Conservation (phyloP, 2,329 filamentous ascomycete genomes). For the Simplicillium aogashimaense region DNA sequence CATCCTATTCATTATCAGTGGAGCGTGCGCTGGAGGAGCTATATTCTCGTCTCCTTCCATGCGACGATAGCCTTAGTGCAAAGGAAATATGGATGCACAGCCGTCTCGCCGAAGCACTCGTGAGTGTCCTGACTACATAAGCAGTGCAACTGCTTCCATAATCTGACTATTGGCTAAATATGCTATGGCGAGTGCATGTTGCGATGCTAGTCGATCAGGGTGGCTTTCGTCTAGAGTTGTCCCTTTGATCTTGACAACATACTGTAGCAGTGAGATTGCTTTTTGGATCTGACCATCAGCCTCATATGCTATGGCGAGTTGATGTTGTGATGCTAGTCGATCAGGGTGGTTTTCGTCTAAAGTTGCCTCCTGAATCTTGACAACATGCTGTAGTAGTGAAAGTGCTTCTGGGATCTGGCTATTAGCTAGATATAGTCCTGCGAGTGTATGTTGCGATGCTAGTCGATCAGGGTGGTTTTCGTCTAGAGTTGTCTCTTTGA, state of each 20-base stretch:
- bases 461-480: slow-evolving; percentile 2
- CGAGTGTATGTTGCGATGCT: slow-evolving; percentile 4
- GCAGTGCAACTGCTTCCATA: background rate
- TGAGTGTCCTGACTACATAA: slow-evolving; percentile 3
- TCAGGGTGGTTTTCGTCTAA: slow-evolving; percentile 3
- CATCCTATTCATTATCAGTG: background rate
- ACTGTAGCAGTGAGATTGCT: background rate
- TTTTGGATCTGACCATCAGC: background rate
- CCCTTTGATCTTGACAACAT: background rate
- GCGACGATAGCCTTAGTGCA: too few relatives aligned
- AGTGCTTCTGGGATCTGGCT: slow-evolving; percentile 2
- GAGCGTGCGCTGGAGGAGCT: background rate
- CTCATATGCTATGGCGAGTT: slow-evolving; percentile 4
- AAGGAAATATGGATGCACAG: too few relatives aligned
- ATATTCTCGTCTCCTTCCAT: too few relatives aligned
- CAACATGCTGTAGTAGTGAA: background rate
- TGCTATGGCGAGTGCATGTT: slow-evolving; percentile 4
- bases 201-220: background rate
- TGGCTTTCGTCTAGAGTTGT: background rate
- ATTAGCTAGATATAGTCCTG: slow-evolving; percentile 1
- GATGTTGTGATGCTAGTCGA: slow-evolving; percentile 3
- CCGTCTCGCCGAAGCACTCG: too few relatives aligned
- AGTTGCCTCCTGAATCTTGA: background rate
- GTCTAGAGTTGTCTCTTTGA: background rate
- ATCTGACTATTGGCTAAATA: slow-evolving; percentile 1